Evolutionary conservation across 768 basidiomycete genomes (phyloP), one percentile per base, ranked within the genome.

Genomic region (Calocybe gangraenosa): DNA sequence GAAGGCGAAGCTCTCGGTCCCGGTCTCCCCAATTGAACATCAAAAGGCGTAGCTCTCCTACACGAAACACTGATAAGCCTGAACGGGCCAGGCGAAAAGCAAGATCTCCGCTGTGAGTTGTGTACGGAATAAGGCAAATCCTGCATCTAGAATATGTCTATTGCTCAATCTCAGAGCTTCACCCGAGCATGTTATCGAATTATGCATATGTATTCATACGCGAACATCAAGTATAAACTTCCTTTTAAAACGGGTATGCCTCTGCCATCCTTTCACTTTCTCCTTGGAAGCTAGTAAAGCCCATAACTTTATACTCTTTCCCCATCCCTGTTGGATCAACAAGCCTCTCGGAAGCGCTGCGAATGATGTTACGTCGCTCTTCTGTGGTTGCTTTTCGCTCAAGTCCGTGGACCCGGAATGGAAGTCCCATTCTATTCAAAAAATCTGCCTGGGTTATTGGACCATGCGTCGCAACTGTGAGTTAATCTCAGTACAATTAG

Each of bases 251-350:
- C 1, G 69, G 71, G 65, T 67, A 73, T 8, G 59, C 53, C 22
- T 37, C 48, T 20, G 33, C 50, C 11, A 28, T 21, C 32, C 42
- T 38, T n/a, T 48, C 39, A 23, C 15, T 25, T 37, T 33, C 42
- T n/a, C 39, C 31, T 20, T n/a, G 44, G 42, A 57, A 35, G 45
- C 56, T 63, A 15, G 69, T 67, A 28, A 79, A 60, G 7, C 82
- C 92, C 61, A 97, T 65, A 14, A 97, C 75, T 62, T 83, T 75
- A 58, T 97, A 98, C 67, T 95, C 79, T 31, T 62, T 70, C 0
- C 96, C 95, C 95, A 98, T 98, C 15, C 91, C 82, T 9, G 68
- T 66, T 1, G 71, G 71, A 61, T 96, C 88, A 14, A 92, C 76
- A n/a, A 97, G 67, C 49, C 93, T 65, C 45, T 73, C 63, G 18